Evolutionary conservation across 2,329 filamentous ascomycete species (phyloP), one percentile per base, ranked within the genome.

Genomic region (Lojkania enalia): DNA sequence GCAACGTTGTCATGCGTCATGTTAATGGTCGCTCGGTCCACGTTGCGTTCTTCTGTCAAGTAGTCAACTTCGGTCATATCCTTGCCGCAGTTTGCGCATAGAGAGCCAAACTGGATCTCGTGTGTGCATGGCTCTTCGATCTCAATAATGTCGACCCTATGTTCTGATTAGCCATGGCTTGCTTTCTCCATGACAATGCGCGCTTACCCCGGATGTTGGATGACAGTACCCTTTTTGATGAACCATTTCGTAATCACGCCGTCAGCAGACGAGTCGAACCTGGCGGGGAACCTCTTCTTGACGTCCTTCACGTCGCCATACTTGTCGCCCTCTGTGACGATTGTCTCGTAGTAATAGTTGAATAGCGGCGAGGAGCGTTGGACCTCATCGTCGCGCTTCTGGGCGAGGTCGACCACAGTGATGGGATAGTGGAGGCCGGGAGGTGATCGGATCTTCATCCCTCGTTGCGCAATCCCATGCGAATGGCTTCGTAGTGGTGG

Each of bases 1-100:
- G 85, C 83, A 2, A 87, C 88, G 64, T 95, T 91, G 68, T 95
- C 90, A 72, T 99, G 94, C 20, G 88, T 86, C 83, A 96, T 95
- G 72, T 92, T 92, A 69, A 99, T 92, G 47, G 87, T 90, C 39
- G 94, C 94, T 57, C 92, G 89, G 52, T 87, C 84, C 2, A 88
- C 87, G 67, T 95, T 89, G 57, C 83, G 81, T 36, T 83, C 77
- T 52, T 91, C 86, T 48, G 85, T 90, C 43, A 89, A 90, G 81
- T 90, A 96, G 69, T 85, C 87, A 58, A 85, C 81, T 61, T 90
- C 85, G 42, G 89, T 96, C 90, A 99, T 96, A 72, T 97, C 91
- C 71, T 92, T 90, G 52, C 94, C 94, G 71, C 94, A 99, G 51
- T 91, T 82, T 47, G 85, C 90, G 73, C 94, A 99, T 55, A 99